Evolutionary conservation across 129 eudicot genomes (phyloP), one percentile per base, ranked within the genome.

Genomic region (Centrapalus pauciflorus): DNA sequence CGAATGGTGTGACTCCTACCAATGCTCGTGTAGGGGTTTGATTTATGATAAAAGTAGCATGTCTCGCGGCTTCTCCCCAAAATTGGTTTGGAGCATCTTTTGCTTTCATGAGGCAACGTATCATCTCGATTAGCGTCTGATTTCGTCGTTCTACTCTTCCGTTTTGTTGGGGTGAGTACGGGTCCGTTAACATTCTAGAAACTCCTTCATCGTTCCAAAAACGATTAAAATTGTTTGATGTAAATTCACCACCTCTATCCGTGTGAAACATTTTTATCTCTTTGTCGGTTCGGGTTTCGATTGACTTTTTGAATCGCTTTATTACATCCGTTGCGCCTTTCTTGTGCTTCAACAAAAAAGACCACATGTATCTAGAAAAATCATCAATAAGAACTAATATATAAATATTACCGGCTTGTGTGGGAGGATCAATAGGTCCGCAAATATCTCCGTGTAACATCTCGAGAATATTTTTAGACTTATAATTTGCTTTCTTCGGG

Each of bases 61-160:
- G 62, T 28, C 37, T 20, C 13, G 45, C 56, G 21, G 55, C 70
- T 45, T 64, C 70, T n/a, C 56, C 70, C 70, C 70, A 64, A 43
- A 64, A 64, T 1, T 16, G 35, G 25, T 64, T 45, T 64, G 76
- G 76, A 16, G 58, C 49, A 3, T 23, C 32, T 32, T 67, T 67
- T 8, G 61, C 49, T 30, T 67, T 67, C 35, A 67, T 25, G 43
- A 67, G 34, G 19, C 51, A 50, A 10, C 73, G 23, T 3, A 63
- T 35, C 73, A 67, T 67, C 43, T 67, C 63, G 46, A 67, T 14
- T 7, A 67, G 55, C 24, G 73, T 50, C 10, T 43, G 16, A 20
- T 66, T 66, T 34, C 50, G 48, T 46, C 57, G 57, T 6, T 35
- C 41, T 35, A 35, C 41, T 35, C 7, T 35, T 10, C 41, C 41